Percentiles rank a stretch among this genome's conserved stretches.
Evolutionary conservation across 2,329 filamentous ascomycete genomes (phyloP).

Genomic region (Fusarium concolor): DNA sequence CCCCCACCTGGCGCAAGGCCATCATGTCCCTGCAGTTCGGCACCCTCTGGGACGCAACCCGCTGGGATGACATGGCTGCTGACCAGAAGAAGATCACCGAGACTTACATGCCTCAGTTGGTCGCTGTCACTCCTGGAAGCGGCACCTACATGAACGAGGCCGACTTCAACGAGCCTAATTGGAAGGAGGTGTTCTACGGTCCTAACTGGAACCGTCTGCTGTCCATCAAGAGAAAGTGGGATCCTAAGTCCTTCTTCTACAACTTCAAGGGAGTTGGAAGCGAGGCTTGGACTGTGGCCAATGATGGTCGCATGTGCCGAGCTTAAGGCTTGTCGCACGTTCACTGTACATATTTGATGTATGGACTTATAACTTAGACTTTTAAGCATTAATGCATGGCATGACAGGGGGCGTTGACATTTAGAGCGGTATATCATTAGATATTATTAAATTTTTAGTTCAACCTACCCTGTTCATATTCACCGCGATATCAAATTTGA

Average conservation of each 20-base stretch:
- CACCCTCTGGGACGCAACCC: conserved; percentile 44
- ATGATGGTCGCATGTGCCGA: conserved; percentile 32
- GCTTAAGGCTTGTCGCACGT: background rate
- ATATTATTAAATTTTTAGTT: background rate
- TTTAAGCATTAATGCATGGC: background rate
- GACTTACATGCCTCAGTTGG: conserved; percentile 43
- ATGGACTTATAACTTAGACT: background rate
- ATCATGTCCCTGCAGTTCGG: background rate
- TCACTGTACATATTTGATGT: background rate
- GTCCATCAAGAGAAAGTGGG: conserved; percentile 63
- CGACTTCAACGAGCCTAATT: conserved; percentile 58
- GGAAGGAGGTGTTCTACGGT: conserved; percentile 60
- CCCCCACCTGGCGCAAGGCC: background rate
- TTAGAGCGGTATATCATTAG: background rate
- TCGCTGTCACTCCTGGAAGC: conserved; percentile 54
- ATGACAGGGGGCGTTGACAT: background rate
- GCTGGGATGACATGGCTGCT: conserved; percentile 47
- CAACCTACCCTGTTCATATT: background rate
- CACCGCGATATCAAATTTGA: too few relatives aligned
- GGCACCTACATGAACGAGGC: conserved; percentile 65
- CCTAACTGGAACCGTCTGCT: conserved; percentile 57
- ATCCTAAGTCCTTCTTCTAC: conserved; percentile 60
- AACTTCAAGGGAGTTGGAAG: conserved; percentile 62
- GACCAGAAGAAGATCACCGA: conserved; percentile 49
- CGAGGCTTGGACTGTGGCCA: conserved; percentile 57